Base-by-base conservation (phyloP, 768 basidiomycete species). In the Amanita phalloides region DNA sequence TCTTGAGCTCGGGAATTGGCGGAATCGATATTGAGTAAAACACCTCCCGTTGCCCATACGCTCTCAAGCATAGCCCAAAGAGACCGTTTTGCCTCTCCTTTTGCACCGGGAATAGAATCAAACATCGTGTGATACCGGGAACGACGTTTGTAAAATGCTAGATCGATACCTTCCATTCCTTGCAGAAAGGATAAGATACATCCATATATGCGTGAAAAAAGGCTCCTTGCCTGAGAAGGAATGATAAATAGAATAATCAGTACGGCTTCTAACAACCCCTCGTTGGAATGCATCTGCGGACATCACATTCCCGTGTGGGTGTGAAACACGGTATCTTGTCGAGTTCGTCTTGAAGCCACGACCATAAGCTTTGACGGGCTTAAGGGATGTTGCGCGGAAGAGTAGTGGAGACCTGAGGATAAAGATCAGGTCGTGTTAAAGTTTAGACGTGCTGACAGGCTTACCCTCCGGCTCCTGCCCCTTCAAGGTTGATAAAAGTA, bases 21-120 rank as follows among this genome's bases (percentile, higher is more conserved):
- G 49, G 48, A 53, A 49, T 68, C 69, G 43, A 68, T 65, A 39
- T 82, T 75, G 23, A 84, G 66, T 28, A 91, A 64, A 2, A 70
- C 70, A 6, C 72, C 44, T 6, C 81, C 85, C 0, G 80, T 78
- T 3, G 72, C 77, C 46, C 71, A 65, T 0, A 79, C 68, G 1
- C 74, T 71, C 55, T 90, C 85, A 77, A 91, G 77, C 82, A 90
- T 86, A 2, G 79, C 73, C 87, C 88, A 91, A 7, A 92, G 66
- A 6, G 83, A 68, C 33, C 60, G 57, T 33, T 63, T 68, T 53
- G 68, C 73, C 10, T 73, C 70, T 0, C 81, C 82, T 2, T 69
- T 61, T 28, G 73, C 80, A 47, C 76, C 76, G 6, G 82, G 70
- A 41, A 90, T 72, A 1, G 79, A 73, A 59, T 91, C 89, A 38